Conservation (phyloP, 495 filamentous ascomycete genomes). For the Penicillium subrubescens region DNA sequence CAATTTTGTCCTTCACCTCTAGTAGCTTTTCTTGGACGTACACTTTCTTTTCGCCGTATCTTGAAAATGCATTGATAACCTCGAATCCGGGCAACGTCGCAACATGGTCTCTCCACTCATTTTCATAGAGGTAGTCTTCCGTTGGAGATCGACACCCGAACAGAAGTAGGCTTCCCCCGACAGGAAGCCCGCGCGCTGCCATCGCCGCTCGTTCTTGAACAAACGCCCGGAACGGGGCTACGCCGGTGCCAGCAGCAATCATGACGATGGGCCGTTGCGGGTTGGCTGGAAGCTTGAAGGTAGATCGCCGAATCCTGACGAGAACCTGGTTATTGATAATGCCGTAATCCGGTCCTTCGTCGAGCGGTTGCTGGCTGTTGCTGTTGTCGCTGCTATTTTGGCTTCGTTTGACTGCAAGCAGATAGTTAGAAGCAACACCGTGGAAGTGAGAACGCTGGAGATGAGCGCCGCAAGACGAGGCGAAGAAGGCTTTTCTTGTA, state of each 20-base stretch:
- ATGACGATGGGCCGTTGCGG: conserved; percentile 30
- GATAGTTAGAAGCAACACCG: neutral
- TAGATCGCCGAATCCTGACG: conserved; percentile 35
- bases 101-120: neutral
- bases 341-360: conserved; percentile 5
- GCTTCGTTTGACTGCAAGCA: neutral
- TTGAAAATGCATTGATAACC: neutral
- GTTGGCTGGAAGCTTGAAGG: conserved; percentile 35
- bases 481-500: neutral
- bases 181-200: neutral
- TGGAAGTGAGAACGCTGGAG: conserved; percentile 20
- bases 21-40: neutral
- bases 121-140: neutral
- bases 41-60: neutral
- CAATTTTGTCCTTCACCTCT: neutral
- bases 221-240: conserved; percentile 35
- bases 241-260: conserved; percentile 34
- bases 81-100: neutral
- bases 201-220: conserved; percentile 27
- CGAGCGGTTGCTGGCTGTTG: neutral
- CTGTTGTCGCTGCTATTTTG: neutral
- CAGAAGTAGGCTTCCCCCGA: neutral
- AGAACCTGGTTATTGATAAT: conserved; percentile 29
- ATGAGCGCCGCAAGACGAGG: conserved; percentile 21
- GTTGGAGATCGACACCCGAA: neutral